A percentile compares a stretch with the other conserved stretches of the same genome.
phyloP scores from a whole-genome alignment of 805 yeast genomes.

The Barnettozyma siamensis region DNA sequence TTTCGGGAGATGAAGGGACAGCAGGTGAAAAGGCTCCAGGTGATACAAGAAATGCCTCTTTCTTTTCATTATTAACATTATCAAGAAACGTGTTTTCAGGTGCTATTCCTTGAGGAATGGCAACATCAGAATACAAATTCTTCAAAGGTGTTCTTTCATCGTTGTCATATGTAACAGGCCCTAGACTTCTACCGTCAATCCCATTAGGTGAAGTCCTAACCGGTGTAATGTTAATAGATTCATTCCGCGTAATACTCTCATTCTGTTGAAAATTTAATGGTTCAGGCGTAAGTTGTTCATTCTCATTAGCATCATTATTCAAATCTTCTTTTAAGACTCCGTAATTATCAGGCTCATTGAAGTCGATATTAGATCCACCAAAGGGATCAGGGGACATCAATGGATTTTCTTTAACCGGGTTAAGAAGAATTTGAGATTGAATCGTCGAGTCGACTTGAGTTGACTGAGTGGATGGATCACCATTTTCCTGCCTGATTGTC shows the following conservation, averaged over 20 bases:
- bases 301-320: too few relatives aligned
- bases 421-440: too few relatives aligned
- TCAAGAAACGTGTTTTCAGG: slow-evolving; percentile 10
- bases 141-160: background rate
- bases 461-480: background rate
- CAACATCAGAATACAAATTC: slow-evolving; percentile 18
- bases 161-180: background rate
- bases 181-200: background rate
- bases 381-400: background rate
- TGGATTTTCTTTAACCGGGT: too few relatives aligned
- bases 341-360: background rate
- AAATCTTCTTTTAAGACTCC: background rate
- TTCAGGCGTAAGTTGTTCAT: too few relatives aligned
- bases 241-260: too few relatives aligned
- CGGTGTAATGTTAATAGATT: too few relatives aligned
- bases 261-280: too few relatives aligned
- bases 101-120: slow-evolving; percentile 24
- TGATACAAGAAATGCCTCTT: background rate
- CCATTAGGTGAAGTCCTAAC: background rate
- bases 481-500: too few relatives aligned
- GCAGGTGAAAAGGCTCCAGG: too few relatives aligned
- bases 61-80: background rate
- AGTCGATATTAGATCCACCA: background rate
- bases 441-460: background rate
- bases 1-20: background rate